These are phyloP conservation scores for Geotrichum klebahnii DNA, from an alignment of 1,139 yeast genomes.

Conservation along the genomic window DNA sequence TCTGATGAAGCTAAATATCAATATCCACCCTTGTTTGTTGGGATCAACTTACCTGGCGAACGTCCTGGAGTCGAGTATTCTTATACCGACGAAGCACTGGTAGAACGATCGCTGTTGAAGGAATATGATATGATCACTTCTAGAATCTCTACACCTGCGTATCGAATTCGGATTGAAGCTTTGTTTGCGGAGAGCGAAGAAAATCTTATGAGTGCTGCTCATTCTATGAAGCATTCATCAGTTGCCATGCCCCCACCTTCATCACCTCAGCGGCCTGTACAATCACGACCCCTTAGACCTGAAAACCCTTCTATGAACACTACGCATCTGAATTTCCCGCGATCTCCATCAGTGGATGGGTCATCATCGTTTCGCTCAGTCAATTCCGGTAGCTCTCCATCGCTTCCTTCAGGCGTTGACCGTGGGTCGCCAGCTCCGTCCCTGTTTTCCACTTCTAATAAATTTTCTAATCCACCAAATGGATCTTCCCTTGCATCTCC, in stretches of 20 bases:
- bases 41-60: conserved; percentile 39
- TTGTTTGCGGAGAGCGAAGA: conserved; percentile 29
- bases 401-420: conserved; percentile 8
- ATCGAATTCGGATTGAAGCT: conserved; percentile 34
- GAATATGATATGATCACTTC: conserved; percentile 42
- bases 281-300: conserved; percentile 10
- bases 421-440: conserved; percentile 21
- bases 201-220: conserved; percentile 8
- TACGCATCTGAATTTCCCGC: background rate
- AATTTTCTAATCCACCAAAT: conserved; percentile 13
- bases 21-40: conserved; percentile 34
- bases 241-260: conserved; percentile 12
- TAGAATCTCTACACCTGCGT: conserved; percentile 36
- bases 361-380: conserved; percentile 16
- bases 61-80: conserved; percentile 34
- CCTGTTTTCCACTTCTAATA: conserved; percentile 15
- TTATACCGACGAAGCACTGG: conserved; percentile 36
- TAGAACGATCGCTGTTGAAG: conserved; percentile 23
- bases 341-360: conserved; percentile 20
- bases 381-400: conserved; percentile 13
- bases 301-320: conserved; percentile 4
- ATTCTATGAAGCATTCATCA: conserved; percentile 8
- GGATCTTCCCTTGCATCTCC: conserved; percentile 17
- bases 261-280: conserved; percentile 14
- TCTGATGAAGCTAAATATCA: conserved; percentile 11